Base-by-base conservation (phyloP, 2,329 filamentous ascomycete species). In the Zasmidium cellare region DNA sequence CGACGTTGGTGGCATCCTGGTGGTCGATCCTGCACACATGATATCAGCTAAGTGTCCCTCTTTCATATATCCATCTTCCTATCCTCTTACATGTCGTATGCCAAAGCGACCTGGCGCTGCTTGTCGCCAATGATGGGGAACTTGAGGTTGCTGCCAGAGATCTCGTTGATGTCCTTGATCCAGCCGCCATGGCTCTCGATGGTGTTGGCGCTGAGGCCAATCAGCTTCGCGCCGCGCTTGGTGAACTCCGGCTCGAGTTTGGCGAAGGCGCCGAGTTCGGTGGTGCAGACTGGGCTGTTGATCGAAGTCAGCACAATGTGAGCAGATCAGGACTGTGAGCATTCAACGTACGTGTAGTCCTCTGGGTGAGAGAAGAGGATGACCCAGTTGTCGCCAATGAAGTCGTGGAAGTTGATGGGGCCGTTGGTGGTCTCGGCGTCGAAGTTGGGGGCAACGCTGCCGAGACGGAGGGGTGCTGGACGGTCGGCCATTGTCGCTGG, bases 341-440 rank as follows among this genome's bases (percentile, higher is more conserved):
- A 14, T 9, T 41, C 3, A 16, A 18, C 35, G 5, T 14, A 41
- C 35, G 82, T 84, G 76, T 82, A 84, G 72, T 82, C 79, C 67
- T 81, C 86, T 46, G 87, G 86, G 77, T 89, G 86, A 46, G 86
- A 88, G 81, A 89, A 89, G 65, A 89, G 81, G 62, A 89, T 80
- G 60, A 86, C 84, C 86, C 86, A 89, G 67, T 81, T 85, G 78
- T 87, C 80, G 69, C 85, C 86, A 65, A 89, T 87, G 79, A 84
- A 89, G 67, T 88, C 79, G 77, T 89, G 87, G 80, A 89, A 89
- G 76, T 88, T 81, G 72, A 89, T 87, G 55, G 80, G 79, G 58
- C 86, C 87, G 62, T 79, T 72, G 64, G 87, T 89, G 67, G 87
- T 88, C 69, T 87, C 82, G 61, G 87, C 85, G 67, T 87, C 75